Base-by-base conservation (phyloP, 164 flowering plant genomes). In the Chimonanthus salicifolius region DNA sequence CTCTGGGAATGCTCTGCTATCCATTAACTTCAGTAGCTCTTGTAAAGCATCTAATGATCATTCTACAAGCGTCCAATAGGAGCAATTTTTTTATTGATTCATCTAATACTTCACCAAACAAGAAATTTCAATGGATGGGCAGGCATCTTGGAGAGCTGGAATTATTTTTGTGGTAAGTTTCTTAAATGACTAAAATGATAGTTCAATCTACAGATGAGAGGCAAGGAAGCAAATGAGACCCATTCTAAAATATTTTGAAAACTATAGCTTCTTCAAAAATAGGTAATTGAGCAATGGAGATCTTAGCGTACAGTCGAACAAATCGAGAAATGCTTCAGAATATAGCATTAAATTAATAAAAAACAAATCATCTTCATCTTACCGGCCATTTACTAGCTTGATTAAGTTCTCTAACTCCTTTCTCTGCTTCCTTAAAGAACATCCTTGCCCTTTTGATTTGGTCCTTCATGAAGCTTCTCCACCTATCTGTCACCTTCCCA, bases 371-470 rank as follows among this genome's bases (percentile, higher is more conserved):
- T 16, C 10, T 18, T 48, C 15, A 72, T 18, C 84, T 86, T 87
- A 90, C 97, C 78, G 97, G 97, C 94, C 97, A 92, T 88, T 94
- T 81, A 71, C 97, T 92, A 33, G 91, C 90, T 76, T 86, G 72
- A 78, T 81, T 88, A 43, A 92, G 89, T 76, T 92, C 87, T 66
- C 84, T 80, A 21, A 90, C 89, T 44, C 90, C 97, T 47, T 74
- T 83, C 78, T 92, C 90, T 13, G 97, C 92, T 74, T 90, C 85
- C 64, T 89, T 88, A 66, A 90, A 92, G 86, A 90, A 92, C 87
- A 82, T 86, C 78, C 94, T 83, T 60, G 97, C 95, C 74, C 97
- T 83, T 74, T 84, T 86, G 47, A 92, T 89, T 79, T 92, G 97
- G 48, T 81, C 84, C 74, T 84, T 92, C 97, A 92, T 92, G 82